Conservation (phyloP, 371 early-diverging fungal genomes). For the Parasitella parasitica region DNA sequence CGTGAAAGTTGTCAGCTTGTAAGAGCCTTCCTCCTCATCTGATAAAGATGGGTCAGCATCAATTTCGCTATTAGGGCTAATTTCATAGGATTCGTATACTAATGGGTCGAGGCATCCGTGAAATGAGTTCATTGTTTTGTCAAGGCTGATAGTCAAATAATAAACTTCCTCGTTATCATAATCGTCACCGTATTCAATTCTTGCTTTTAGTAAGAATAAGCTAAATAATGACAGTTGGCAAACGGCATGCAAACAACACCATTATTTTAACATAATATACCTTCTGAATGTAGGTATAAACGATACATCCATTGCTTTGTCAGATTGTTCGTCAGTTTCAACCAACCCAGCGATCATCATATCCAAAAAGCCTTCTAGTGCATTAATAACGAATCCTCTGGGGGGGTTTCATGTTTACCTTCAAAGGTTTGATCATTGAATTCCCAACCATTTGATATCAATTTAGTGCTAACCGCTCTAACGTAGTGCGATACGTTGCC, state of each 20-base stretch:
- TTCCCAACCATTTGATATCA: conserved; percentile 18
- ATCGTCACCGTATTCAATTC: conserved; percentile 18
- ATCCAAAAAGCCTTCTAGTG: conserved; percentile 21
- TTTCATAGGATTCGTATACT: conserved; percentile 28
- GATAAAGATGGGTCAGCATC: neutral
- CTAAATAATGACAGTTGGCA: neutral
- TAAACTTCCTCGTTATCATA: conserved; percentile 27
- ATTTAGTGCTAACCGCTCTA: conserved; percentile 18
- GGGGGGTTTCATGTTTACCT: neutral
- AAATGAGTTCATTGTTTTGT: conserved; percentile 22
- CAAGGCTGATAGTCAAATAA: conserved; percentile 24
- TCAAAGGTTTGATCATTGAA: conserved; percentile 22
- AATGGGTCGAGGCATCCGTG: conserved; percentile 44
- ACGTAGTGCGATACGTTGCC: conserved; percentile 26
- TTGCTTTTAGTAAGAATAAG: conserved; percentile 23
- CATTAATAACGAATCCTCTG: neutral
- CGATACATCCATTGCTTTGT: neutral
- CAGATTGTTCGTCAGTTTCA: conserved; percentile 17
- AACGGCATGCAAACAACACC: neutral
- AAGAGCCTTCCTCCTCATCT: neutral
- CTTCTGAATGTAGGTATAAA: conserved; percentile 15
- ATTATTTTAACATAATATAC: neutral
- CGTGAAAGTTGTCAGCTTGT: conserved; percentile 37
- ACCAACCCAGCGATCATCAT: conserved; percentile 20
- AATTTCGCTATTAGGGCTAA: neutral